Conservation (phyloP, 1,284 basidiomycete genomes). For the Taiwanofungus camphoratus region DNA sequence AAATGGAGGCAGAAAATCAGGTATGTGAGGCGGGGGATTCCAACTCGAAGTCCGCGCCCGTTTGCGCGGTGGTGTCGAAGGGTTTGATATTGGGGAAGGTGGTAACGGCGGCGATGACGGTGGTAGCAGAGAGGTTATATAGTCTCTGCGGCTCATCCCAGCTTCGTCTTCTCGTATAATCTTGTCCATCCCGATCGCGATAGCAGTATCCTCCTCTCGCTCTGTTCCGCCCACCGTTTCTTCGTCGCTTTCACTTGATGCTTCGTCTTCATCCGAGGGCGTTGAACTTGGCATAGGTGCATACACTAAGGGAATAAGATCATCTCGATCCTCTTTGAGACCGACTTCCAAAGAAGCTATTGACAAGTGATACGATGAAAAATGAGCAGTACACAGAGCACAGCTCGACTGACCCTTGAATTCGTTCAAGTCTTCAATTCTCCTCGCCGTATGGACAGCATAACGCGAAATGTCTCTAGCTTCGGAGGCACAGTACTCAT, state of each 20-base stretch:
- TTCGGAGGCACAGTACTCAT: conserved; percentile 56
- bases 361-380: conserved; percentile 19
- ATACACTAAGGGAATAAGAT: conserved; percentile 51
- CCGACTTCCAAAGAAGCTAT: conserved; percentile 60
- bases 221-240: conserved; percentile 11
- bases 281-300: conserved; percentile 33
- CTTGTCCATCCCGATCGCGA: conserved; percentile 12
- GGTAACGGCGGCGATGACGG: conserved; percentile 40
- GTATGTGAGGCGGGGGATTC: conserved; percentile 57
- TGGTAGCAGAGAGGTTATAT: conserved; percentile 23
- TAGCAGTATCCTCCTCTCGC: conserved; percentile 8
- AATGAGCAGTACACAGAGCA: conserved; percentile 11
- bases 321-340: conserved; percentile 45
- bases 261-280: conserved; percentile 24
- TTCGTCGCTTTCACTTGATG: conserved; percentile 28
- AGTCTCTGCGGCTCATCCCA: conserved; percentile 10
- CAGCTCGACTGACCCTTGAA: conserved; percentile 52
- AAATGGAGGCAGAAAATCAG: conserved; percentile 62
- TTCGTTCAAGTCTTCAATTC: conserved; percentile 66
- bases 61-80: conserved; percentile 47
- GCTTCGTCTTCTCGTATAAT: conserved; percentile 9
- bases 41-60: conserved; percentile 48
- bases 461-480: conserved; percentile 63
- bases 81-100: conserved; percentile 54
- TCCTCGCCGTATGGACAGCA: conserved; percentile 49